These are phyloP conservation scores for Fusarium sp. DNA, from an alignment of 2,329 filamentous ascomycete species.

Conservation along the genomic window DNA sequence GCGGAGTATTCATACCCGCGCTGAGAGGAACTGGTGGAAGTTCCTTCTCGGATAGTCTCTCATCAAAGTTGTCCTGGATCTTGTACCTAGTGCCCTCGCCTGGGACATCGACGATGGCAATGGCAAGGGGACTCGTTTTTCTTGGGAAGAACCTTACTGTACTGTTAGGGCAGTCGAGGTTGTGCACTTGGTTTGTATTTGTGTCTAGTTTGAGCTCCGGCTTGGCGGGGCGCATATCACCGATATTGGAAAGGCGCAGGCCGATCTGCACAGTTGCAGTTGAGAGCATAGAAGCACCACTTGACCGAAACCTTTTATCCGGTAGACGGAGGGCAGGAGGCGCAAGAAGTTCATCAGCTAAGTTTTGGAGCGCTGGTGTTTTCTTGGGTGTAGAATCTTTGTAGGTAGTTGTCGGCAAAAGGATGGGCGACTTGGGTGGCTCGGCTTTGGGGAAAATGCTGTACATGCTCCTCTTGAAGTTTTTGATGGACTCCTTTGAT, in stretches of 20 bases:
- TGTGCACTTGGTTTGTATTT: conserved; percentile 47
- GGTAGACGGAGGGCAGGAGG: conserved; percentile 56
- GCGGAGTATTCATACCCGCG: conserved; percentile 29
- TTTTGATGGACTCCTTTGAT: conserved; percentile 35
- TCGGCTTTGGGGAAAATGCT: conserved; percentile 37
- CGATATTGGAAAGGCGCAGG: conserved; percentile 69
- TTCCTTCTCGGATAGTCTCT: conserved; percentile 44
- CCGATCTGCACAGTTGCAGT: conserved; percentile 78
- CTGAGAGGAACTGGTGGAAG: conserved; percentile 50
- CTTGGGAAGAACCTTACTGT: conserved; percentile 27
- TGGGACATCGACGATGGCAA: conserved; percentile 40
- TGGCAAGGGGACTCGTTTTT: conserved; percentile 39
- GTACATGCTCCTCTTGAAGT: conserved; percentile 41
- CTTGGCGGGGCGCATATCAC: conserved; percentile 55
- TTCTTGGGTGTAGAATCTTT: conserved; percentile 31
- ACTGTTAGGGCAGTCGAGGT: conserved; percentile 48
- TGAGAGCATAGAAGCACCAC: conserved; percentile 70
- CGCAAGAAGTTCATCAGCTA: conserved; percentile 38
- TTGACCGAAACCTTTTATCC: conserved; percentile 56
- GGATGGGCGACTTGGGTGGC: conserved; percentile 36
- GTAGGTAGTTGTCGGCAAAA: conserved; percentile 61
- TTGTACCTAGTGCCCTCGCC: conserved; percentile 36
- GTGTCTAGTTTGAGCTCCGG: conserved; percentile 32
- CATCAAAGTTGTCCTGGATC: conserved; percentile 35
- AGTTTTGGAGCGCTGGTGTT: not conserved